Conservation (phyloP, 345 rosid genomes). For the Trapa incisa region DNA sequence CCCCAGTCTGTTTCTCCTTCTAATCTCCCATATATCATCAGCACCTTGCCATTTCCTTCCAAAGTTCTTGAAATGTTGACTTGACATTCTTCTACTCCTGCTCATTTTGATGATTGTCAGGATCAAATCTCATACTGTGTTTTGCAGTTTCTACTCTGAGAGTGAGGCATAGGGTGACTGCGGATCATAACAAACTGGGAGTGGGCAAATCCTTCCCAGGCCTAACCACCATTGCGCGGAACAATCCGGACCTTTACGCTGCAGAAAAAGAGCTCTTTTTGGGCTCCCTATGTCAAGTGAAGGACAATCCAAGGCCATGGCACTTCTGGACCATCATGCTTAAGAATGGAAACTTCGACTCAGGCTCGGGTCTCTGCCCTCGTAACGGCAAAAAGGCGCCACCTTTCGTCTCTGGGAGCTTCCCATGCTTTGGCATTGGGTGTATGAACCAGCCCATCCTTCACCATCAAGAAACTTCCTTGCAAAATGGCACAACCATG, state of each 20-base stretch:
- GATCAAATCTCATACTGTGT: neutral
- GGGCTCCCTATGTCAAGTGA: constrained; percentile 56
- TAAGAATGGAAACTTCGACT: constrained; percentile 78
- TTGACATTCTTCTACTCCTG: no score
- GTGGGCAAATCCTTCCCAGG: constrained; percentile 29
- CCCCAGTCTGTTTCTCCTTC: constrained; percentile 6
- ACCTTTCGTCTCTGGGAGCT: constrained; percentile 35
- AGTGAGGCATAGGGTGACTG: constrained; percentile 50
- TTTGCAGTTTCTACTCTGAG: constrained; percentile 28
- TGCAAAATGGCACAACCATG: constrained; percentile 44
- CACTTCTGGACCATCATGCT: constrained; percentile 90
- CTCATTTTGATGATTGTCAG: no score
- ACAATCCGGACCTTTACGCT: constrained; percentile 50
- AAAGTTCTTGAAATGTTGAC: neutral
- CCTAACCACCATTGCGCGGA: constrained; percentile 15
- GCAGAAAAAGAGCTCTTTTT: constrained; percentile 57
- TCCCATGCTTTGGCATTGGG: constrained; percentile 68
- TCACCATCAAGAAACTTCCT: constrained; percentile 42
- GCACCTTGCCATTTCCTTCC: neutral
- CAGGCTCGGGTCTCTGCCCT: constrained; percentile 50
- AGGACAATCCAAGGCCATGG: constrained; percentile 56
- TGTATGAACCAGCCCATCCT: constrained; percentile 79
- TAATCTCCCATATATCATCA: neutral
- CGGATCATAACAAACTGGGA: constrained; percentile 52
- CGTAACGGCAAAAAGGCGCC: constrained; percentile 40